These are phyloP conservation scores for Cinchona pubescens DNA, from an alignment of 257 asterid genomes.

Conservation along the genomic window DNA sequence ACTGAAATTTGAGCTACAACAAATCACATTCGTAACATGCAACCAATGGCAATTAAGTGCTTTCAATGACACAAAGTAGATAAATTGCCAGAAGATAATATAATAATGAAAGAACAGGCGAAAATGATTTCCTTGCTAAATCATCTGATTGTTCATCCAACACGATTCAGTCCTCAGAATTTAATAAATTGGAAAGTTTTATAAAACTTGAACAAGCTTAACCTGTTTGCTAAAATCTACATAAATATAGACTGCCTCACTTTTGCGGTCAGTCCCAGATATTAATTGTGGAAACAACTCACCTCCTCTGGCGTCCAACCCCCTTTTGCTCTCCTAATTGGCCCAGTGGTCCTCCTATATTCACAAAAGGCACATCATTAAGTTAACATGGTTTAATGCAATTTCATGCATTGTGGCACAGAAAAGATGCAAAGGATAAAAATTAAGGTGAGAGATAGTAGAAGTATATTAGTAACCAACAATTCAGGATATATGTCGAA, in stretches of 20 bases:
- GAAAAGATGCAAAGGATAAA: constrained; percentile 1
- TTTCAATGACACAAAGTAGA: not conserved
- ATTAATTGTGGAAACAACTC: constrained; percentile 16
- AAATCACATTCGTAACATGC: not conserved
- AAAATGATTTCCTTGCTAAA: not conserved
- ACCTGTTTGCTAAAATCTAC: not conserved
- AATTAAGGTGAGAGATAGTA: not conserved
- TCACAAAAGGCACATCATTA: constrained; percentile 18
- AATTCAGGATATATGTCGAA: not conserved
- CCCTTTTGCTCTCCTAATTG: constrained; percentile 98
- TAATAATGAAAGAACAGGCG: not conserved
- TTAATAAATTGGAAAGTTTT: not conserved
- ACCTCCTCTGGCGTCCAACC: constrained; percentile 99
- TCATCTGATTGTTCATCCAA: not conserved
- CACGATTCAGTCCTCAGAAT: not conserved
- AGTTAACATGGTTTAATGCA: not conserved
- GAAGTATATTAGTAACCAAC: not conserved
- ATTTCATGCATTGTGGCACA: not conserved
- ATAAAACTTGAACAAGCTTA: not conserved
- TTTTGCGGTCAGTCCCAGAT: not conserved
- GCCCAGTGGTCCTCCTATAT: constrained; percentile 90
- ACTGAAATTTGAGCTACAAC: not conserved
- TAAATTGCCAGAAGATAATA: not conserved
- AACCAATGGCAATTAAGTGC: not conserved
- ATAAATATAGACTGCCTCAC: not conserved